Conservation (phyloP, 2,329 filamentous ascomycete species). For the Hypoxylon rubiginosum region DNA sequence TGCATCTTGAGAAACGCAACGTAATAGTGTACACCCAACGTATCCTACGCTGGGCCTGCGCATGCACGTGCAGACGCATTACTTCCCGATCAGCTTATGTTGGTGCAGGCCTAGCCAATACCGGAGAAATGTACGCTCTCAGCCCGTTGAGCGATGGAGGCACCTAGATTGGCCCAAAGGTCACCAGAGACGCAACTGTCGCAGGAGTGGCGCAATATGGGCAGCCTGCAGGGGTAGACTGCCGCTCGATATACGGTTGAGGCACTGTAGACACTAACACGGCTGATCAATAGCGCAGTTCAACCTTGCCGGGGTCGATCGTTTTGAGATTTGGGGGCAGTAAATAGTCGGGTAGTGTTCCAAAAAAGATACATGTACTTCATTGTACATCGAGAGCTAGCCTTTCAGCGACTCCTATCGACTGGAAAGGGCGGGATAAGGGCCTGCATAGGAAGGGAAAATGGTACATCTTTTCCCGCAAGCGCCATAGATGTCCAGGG, state of each 20-base stretch:
- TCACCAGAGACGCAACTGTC: constrained; percentile 12
- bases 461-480: constrained; percentile 33
- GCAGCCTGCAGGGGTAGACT: constrained; percentile 19
- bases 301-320: constrained; percentile 25
- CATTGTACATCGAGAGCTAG: constrained; percentile 22
- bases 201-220: constrained; percentile 22
- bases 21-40: constrained; percentile 35
- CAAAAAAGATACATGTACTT: constrained; percentile 26
- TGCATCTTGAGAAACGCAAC: constrained; percentile 23
- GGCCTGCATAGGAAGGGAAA: constrained; percentile 33
- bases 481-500: constrained; percentile 32
- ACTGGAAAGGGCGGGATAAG: constrained; percentile 22
- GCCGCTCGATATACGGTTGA: constrained; percentile 18
- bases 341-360: constrained; percentile 35
- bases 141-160: constrained; percentile 23
- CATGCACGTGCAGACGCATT: constrained; percentile 40
- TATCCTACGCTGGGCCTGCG: constrained; percentile 28
- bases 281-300: constrained; percentile 29
- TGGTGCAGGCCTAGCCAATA: constrained; percentile 36
- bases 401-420: constrained; percentile 22
- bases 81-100: constrained; percentile 37
- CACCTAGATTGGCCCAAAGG: constrained; percentile 14
- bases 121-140: constrained; percentile 35
- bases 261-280: constrained; percentile 18
- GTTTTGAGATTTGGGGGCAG: constrained; percentile 35